A percentile compares a stretch with the other conserved stretches of the same genome.
These are phyloP conservation scores for Pistacia vera DNA, from an alignment of 345 rosid species.

Conservation along the genomic window DNA sequence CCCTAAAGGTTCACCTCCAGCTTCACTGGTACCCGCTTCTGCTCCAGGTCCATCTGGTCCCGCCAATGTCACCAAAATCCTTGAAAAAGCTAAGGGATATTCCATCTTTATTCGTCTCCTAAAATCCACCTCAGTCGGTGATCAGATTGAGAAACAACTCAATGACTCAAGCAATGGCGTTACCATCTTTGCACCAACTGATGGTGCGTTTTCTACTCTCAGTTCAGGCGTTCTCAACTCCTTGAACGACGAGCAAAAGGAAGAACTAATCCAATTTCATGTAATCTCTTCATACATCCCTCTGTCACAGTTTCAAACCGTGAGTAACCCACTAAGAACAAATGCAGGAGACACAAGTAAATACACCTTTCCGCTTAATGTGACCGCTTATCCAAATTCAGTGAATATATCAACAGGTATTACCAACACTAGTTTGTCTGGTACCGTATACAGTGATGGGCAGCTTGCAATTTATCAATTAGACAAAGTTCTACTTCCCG, in stretches of 20 bases:
- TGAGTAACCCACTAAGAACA: constrained; percentile 43
- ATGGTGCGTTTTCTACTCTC: constrained; percentile 36
- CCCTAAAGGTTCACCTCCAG: constrained; percentile 14
- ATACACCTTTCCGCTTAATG: constrained; percentile 28
- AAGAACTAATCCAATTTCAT: constrained; percentile 36
- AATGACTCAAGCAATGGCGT: constrained; percentile 38
- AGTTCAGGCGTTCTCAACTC: constrained; percentile 35
- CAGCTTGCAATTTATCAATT: constrained; percentile 46
- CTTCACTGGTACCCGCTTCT: constrained; percentile 20
- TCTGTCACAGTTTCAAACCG: constrained; percentile 37
- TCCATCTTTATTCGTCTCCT: constrained; percentile 34
- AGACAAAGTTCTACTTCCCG: constrained; percentile 46
- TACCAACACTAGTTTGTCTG: constrained; percentile 34
- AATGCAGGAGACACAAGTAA: constrained; percentile 32
- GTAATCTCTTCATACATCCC: constrained; percentile 31
- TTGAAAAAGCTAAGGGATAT: constrained; percentile 33
- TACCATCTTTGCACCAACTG: constrained; percentile 39
- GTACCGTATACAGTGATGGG: constrained; percentile 31
- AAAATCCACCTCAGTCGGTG: constrained; percentile 25
- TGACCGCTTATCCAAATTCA: constrained; percentile 26
- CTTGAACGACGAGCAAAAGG: constrained; percentile 30
- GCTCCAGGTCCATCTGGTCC: constrained; percentile 34
- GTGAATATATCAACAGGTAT: constrained; percentile 51
- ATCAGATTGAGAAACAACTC: constrained; percentile 33
- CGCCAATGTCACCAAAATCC: constrained; percentile 31